Conservation (phyloP, 306 rosid species). For the Vicia faba region DNA sequence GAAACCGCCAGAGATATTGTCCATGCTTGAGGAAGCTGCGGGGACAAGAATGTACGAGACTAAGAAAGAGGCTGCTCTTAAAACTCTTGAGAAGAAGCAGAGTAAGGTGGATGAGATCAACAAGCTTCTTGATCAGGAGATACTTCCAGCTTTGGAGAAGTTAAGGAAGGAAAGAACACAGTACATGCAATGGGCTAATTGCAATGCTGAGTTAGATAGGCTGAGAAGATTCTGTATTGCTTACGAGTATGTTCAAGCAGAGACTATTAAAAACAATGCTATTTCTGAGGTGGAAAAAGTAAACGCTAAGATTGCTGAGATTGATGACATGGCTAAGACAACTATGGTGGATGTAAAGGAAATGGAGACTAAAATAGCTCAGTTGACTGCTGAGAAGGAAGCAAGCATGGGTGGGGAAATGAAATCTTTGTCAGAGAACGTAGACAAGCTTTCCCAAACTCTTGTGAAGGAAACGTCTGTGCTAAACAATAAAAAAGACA, state of each 20-base stretch:
- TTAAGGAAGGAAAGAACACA: slow-evolving; percentile 89
- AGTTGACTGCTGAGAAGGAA: slow-evolving; percentile 80
- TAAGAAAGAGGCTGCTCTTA: slow-evolving; percentile 93
- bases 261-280: slow-evolving; percentile 77
- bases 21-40: slow-evolving; percentile 99
- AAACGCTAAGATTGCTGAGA: slow-evolving; percentile 66
- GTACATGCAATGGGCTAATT: slow-evolving; percentile 99
- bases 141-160: slow-evolving; percentile 96
- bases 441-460: slow-evolving; percentile 70
- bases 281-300: slow-evolving; percentile 70
- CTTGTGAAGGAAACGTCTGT: slow-evolving; percentile 79
- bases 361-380: slow-evolving; percentile 67
- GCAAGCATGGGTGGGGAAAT: slow-evolving; percentile 92
- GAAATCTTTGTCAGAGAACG: slow-evolving; percentile 72
- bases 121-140: slow-evolving; percentile 95
- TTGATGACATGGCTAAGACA: slow-evolving; percentile 52
- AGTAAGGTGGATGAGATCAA: slow-evolving; percentile 94
- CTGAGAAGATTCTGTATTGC: slow-evolving; percentile 87
- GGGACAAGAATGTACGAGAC: slow-evolving; percentile 99
- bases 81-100: slow-evolving; percentile 99
- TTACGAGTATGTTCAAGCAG: slow-evolving; percentile 75
- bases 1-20: slow-evolving; percentile 95
- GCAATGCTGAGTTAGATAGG: slow-evolving; percentile 90
- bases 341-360: slow-evolving; percentile 62
- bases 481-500: slow-evolving; percentile 75